Evolutionary conservation across 148 eudicot species (phyloP).

Genomic region (Cornus controversa): DNA sequence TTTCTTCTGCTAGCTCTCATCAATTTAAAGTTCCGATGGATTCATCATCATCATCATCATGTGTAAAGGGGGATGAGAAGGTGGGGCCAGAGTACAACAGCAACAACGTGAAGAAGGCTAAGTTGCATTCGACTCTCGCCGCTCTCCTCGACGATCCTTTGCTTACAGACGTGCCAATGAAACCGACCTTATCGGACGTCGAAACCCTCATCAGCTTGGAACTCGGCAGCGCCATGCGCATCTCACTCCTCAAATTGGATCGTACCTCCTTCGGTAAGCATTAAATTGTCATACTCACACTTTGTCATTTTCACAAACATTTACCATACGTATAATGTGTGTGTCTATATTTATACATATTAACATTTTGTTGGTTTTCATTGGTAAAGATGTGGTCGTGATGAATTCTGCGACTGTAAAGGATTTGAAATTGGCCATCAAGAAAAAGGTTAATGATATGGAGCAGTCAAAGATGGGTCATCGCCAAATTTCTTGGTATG

Average conservation of each 20-base stretch:
- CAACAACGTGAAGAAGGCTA: constrained; percentile 61
- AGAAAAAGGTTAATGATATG: constrained; percentile 63
- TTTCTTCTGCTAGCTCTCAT: no score
- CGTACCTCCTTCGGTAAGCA: constrained; percentile 64
- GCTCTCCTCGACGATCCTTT: constrained; percentile 77
- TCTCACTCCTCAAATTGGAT: constrained; percentile 77
- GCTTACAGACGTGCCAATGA: constrained; percentile 75
- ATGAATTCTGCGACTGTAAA: constrained; percentile 79
- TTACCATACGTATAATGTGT: background rate
- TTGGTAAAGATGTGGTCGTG: constrained; percentile 66
- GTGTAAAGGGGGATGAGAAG: constrained; percentile 8
- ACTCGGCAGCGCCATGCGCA: constrained; percentile 95
- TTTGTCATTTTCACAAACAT: constrained; percentile 30
- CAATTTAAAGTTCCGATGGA: constrained; percentile 14
- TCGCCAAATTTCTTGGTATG: constrained; percentile 92
- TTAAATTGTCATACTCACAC: background rate
- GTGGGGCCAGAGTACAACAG: constrained; percentile 45
- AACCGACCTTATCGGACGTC: constrained; percentile 72
- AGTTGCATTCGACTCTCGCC: constrained; percentile 54
- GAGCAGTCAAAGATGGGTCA: constrained; percentile 95
- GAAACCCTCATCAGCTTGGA: constrained; percentile 85
- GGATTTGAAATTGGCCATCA: constrained; percentile 70
- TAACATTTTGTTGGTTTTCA: background rate
- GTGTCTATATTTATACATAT: background rate
- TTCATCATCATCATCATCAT: constrained; percentile 9